phyloP scores from a whole-genome alignment of 768 basidiomycete species.

The Suillus fuscotomentosus region DNA sequence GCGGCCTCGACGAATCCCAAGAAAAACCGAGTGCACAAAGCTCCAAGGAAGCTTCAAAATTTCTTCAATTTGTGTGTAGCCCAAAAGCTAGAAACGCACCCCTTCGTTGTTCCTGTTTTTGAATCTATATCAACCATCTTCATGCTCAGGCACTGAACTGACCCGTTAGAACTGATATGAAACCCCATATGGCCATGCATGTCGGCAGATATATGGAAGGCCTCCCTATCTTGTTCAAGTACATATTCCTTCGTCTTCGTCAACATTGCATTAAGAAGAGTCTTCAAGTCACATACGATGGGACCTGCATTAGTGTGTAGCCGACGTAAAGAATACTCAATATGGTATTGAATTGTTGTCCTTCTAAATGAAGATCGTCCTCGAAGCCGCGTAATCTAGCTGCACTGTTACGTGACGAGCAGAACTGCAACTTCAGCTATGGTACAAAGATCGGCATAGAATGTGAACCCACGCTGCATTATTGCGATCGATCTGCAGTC shows the following conservation, averaged over 20 bases:
- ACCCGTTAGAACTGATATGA: constrained; percentile 55
- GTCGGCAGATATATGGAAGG: constrained; percentile 67
- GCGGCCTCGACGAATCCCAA: constrained; percentile 75
- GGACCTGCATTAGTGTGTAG: constrained; percentile 79
- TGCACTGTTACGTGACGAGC: constrained; percentile 42
- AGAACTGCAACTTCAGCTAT: neutral
- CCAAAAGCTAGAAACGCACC: constrained; percentile 19
- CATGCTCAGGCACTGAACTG: constrained; percentile 6
- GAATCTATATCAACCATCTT: constrained; percentile 2
- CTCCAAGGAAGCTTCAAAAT: constrained; percentile 54
- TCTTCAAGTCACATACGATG: constrained; percentile 48
- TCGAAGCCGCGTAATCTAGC: constrained; percentile 74
- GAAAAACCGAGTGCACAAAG: constrained; percentile 68
- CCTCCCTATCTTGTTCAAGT: constrained; percentile 62
- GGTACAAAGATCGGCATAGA: neutral
- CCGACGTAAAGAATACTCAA: constrained; percentile 69
- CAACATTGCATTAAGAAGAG: neutral
- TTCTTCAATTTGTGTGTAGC: constrained; percentile 1
- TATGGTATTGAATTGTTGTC: constrained; percentile 63
- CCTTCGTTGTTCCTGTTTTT: constrained; percentile 39
- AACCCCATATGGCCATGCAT: constrained; percentile 74
- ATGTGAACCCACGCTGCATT: constrained; percentile 53
- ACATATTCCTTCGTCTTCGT: constrained; percentile 56
- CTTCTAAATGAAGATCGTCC: constrained; percentile 59
- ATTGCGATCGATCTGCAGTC: constrained; percentile 62